Evolutionary conservation across 805 yeast genomes (phyloP).

Genomic region (Suhomyces tanzawaensis): DNA sequence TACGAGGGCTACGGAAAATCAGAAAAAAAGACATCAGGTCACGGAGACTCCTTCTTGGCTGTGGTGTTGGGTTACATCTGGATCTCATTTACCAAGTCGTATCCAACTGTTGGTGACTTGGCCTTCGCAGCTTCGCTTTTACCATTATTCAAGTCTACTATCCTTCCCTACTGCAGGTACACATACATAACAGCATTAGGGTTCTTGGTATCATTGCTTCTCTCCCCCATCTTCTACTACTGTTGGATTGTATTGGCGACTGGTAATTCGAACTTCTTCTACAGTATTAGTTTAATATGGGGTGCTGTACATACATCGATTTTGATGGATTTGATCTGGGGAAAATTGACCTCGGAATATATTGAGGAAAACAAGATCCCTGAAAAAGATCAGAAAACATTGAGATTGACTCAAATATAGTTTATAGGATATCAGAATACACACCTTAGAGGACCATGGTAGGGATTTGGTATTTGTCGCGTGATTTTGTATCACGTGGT

Average conservation of each 20-base stretch:
- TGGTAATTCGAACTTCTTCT: slow-evolving; percentile 95
- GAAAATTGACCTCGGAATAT: slow-evolving; percentile 66
- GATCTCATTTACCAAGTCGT: slow-evolving; percentile 69
- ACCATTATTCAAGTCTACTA: slow-evolving; percentile 46
- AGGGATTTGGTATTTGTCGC: no score
- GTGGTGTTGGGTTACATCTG: slow-evolving; percentile 40
- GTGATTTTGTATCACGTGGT: no score
- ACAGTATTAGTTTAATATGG: slow-evolving; percentile 85
- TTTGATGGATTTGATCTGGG: slow-evolving; percentile 80
- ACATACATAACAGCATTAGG: slow-evolving; percentile 48
- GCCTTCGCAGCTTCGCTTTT: slow-evolving; percentile 41
- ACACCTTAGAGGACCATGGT: no score
- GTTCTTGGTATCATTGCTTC: slow-evolving; percentile 50
- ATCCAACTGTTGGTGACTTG: slow-evolving; percentile 81
- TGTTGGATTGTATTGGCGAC: slow-evolving; percentile 93
- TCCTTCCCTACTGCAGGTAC: slow-evolving; percentile 46
- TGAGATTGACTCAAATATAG: slow-evolving; percentile 51
- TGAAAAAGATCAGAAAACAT: slow-evolving; percentile 24
- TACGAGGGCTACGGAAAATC: slow-evolving; percentile 16
- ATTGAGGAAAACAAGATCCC: slow-evolving; percentile 38
- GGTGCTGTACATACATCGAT: slow-evolving; percentile 67
- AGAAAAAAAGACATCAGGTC: slow-evolving; percentile 4
- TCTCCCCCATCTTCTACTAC: slow-evolving; percentile 88
- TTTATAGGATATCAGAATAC: no score
- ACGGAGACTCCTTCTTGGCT: slow-evolving; percentile 59